phyloP scores from a whole-genome alignment of 176 grass and related monocot genomes.

The Tillandsia leiboldiana region DNA sequence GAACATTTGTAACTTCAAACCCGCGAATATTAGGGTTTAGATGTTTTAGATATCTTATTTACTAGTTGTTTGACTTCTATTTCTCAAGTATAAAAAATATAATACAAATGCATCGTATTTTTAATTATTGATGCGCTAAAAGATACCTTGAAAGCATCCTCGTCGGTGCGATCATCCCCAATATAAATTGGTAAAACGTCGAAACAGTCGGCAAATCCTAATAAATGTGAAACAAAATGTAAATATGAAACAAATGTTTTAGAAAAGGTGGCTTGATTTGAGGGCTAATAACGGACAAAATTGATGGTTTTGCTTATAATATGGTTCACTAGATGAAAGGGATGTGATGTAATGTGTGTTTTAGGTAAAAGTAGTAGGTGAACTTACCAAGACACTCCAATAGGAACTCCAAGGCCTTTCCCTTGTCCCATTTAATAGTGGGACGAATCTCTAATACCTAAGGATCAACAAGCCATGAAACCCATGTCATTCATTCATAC shows the following conservation, averaged over 20 bases:
- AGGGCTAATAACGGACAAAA: not conserved
- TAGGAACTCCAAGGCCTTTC: conserved; percentile 90
- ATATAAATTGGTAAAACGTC: conserved; percentile 74
- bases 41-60: too few species aligned
- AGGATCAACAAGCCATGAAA: conserved; percentile 10
- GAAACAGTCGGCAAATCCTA: conserved; percentile 49
- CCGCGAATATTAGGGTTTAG: too few species aligned
- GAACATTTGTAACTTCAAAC: too few species aligned
- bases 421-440: conserved; percentile 91
- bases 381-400: conserved; percentile 68
- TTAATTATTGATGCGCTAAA: not conserved
- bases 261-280: not conserved
- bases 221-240: not conserved
- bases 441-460: conserved; percentile 81
- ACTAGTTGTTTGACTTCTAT: too few species aligned
- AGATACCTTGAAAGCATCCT: conserved; percentile 84
- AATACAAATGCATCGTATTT: too few species aligned
- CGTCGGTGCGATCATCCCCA: conserved; percentile 89
- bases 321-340: not conserved
- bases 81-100: too few species aligned
- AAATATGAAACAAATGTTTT: not conserved
- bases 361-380: not conserved
- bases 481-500: not conserved
- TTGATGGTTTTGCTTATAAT: not conserved
- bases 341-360: not conserved